Base-by-base conservation (phyloP, 768 basidiomycete genomes). In the Harrya chromipes region DNA sequence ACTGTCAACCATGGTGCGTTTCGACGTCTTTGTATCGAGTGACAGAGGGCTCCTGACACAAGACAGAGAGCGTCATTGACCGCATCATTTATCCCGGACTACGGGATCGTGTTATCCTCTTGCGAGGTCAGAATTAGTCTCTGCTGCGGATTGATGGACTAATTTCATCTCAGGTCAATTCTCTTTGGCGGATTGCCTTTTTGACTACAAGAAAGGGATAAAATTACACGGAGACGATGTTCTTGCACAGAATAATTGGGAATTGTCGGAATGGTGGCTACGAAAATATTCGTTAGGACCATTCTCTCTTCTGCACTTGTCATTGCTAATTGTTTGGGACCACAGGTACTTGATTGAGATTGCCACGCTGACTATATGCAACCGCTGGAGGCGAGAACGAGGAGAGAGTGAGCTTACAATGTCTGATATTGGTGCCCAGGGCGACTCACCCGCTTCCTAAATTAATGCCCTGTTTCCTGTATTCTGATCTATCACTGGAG, bases 221-320 rank as follows among this genome's bases (percentile, higher is more conserved):
- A 85, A 79, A 3, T 78, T 94, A 38, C 93, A 97, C 51, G 92
- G 91, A 12, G 90, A 95, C 56, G 94, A 97, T 60, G 87, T 93
- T 19, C 75, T 97, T n/a, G 84, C 85, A 4, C 90, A 95, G 58
- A 73, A 71, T 37, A 94, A 90, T 60, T 97, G 94, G 92, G 94
- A 97, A 69, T 76, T 97, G 35, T 75, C 78, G 14, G 92, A 94
- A 61, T 74, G 76, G 45, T 97, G 92, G 82, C 73, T 97, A 39
- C 78, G 82, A 49, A 82, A 87, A 69, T 94, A 89, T 56, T 83
- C 84, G 93, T 92, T 42, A 43, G 56, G 17, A 24, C 23, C 17
- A 34, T 19, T 33, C 4, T 20, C 31, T 13, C 23, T 20, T 23
- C 35, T 21, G 35, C 13, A 11, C 12, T 43, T 11, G 4, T 2